Conservation (phyloP, 495 filamentous ascomycete genomes). For the Talaromyces stipitatus region DNA sequence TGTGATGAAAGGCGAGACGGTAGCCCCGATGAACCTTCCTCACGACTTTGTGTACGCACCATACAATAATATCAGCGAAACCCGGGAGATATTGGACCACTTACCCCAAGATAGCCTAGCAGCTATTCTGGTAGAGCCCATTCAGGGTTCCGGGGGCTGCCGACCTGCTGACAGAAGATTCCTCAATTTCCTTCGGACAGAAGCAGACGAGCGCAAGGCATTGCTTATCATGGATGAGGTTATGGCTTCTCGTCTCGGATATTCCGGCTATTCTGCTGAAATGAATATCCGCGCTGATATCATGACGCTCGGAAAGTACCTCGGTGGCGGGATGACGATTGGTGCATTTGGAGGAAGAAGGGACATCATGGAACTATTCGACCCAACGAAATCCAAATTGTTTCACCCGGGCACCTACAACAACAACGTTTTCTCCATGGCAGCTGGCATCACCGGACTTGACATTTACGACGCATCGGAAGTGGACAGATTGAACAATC, state of each 20-base stretch:
- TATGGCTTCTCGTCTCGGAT: constrained; percentile 49
- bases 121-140: constrained; percentile 50
- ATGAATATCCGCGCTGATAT: constrained; percentile 46
- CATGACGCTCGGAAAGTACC: constrained; percentile 54
- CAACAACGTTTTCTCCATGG: constrained; percentile 57
- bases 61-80: constrained; percentile 32
- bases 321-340: constrained; percentile 56
- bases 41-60: constrained; percentile 40
- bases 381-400: constrained; percentile 25
- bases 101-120: constrained; percentile 30
- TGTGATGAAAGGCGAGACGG: not conserved
- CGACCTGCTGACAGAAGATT: constrained; percentile 41
- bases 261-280: constrained; percentile 34
- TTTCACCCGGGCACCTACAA: constrained; percentile 67
- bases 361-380: constrained; percentile 48
- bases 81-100: constrained; percentile 8
- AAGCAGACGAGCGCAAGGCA: constrained; percentile 24
- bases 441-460: constrained; percentile 38
- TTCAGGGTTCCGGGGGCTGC: constrained; percentile 50
- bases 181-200: constrained; percentile 26
- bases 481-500: constrained; percentile 13
- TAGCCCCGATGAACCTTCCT: constrained; percentile 12
- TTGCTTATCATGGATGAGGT: constrained; percentile 61
- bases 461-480: constrained; percentile 18
- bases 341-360: constrained; percentile 54